These are phyloP conservation scores for Fusarium siculi DNA, from an alignment of 2,329 filamentous ascomycete species.

Conservation along the genomic window DNA sequence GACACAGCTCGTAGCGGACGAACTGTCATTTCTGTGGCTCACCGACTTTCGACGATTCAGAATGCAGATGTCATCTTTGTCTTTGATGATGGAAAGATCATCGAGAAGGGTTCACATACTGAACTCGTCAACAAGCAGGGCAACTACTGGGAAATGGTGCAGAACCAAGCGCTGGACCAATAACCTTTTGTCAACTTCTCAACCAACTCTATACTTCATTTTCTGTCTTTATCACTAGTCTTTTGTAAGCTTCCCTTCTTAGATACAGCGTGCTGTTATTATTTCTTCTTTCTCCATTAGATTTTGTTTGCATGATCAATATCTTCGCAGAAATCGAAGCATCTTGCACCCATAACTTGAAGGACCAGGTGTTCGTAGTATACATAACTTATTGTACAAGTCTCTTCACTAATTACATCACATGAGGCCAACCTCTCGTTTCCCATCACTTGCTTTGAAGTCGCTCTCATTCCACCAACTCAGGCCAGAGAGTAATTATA, in stretches of 20 bases:
- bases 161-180: constrained; percentile 36
- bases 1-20: constrained; percentile 68
- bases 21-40: constrained; percentile 79
- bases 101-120: constrained; percentile 55
- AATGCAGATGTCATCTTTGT: constrained; percentile 58
- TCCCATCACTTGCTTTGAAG: too few species aligned
- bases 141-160: constrained; percentile 39
- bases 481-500: constrained; percentile 11
- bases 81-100: constrained; percentile 53
- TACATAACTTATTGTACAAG: not conserved
- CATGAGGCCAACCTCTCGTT: not conserved
- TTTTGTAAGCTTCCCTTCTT: not conserved
- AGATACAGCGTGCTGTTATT: not conserved
- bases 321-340: not conserved
- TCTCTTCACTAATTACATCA: not conserved
- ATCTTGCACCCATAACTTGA: not conserved
- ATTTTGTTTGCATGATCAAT: not conserved
- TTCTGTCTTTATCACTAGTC: fast-evolving
- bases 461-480: not conserved
- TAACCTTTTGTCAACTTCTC: too few species aligned
- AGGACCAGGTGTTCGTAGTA: not conserved
- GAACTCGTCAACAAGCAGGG: constrained; percentile 35
- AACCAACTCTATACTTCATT: not conserved
- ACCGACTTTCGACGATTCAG: constrained; percentile 55
- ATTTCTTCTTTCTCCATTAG: not conserved